These are phyloP conservation scores for Rhodomyrtus psidioides DNA, from an alignment of 441 rosid genomes.

Conservation along the genomic window DNA sequence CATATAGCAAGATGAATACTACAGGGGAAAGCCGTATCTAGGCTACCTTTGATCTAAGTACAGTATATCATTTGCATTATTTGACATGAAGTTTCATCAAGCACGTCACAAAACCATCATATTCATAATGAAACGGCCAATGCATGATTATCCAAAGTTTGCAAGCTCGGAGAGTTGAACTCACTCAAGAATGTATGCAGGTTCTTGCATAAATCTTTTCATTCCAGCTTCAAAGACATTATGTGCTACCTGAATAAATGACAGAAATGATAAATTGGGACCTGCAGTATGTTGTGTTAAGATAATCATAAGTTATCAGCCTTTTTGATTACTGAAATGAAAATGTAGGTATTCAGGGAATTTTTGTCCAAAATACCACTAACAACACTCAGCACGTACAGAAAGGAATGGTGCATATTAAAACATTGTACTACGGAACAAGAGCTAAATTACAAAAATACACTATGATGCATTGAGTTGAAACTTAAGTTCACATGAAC, in stretches of 20 bases:
- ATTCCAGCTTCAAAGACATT: conserved; percentile 91
- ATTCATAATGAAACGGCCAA: background rate
- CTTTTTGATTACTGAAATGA: background rate
- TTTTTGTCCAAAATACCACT: background rate
- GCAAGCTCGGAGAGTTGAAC: conserved; percentile 13
- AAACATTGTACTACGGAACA: background rate
- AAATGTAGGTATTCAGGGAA: background rate
- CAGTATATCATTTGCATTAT: background rate
- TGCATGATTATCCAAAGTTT: background rate
- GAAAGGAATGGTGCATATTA: background rate
- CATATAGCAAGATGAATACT: background rate
- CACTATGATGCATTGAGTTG: background rate
- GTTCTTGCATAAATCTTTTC: conserved; percentile 91
- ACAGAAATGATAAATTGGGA: background rate
- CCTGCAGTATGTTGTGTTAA: background rate
- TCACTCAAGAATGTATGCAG: conserved; percentile 91
- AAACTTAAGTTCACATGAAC: background rate
- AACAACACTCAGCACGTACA: background rate
- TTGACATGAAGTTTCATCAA: background rate
- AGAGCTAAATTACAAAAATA: background rate
- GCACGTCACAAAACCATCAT: background rate
- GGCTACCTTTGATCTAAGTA: background rate
- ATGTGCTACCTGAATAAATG: conserved; percentile 70
- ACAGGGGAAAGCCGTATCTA: background rate
- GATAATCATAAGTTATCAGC: background rate